Conservation (phyloP, 768 basidiomycete genomes). For the Mycena polygramma region DNA sequence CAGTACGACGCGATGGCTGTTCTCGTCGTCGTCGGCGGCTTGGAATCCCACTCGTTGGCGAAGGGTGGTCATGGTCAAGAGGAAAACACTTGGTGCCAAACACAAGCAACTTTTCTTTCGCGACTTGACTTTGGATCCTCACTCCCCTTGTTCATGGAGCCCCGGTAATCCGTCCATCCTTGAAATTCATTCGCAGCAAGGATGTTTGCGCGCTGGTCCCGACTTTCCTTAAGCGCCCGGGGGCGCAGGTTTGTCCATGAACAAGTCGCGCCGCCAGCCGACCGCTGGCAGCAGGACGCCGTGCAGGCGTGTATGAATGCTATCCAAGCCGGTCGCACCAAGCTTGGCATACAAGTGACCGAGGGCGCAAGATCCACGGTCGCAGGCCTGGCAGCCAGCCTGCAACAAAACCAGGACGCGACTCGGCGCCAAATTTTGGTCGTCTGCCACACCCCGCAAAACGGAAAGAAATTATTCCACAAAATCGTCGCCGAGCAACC, state of each 20-base stretch:
- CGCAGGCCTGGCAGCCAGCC: constrained; percentile 1
- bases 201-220: background rate
- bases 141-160: background rate
- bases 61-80: constrained; percentile 22
- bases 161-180: background rate
- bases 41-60: constrained; percentile 29
- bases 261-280: background rate
- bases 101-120: too few species aligned
- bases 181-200: background rate
- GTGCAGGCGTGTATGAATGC: constrained; percentile 12
- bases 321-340: constrained; percentile 10
- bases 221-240: background rate
- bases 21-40: constrained; percentile 25
- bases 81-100: background rate
- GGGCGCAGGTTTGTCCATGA: background rate
- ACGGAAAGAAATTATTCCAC: background rate
- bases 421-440: constrained; percentile 1
- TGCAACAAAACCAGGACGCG: constrained; percentile 1
- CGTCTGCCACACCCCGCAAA: background rate
- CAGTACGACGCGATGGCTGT: constrained; percentile 9
- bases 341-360: too few species aligned
- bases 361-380: too few species aligned
- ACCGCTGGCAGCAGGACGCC: constrained; percentile 23
- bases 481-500: background rate
- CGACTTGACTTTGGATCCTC: too few species aligned